These are phyloP conservation scores for Pezicula rhizophila DNA, from an alignment of 2,329 filamentous ascomycete genomes.

Conservation along the genomic window DNA sequence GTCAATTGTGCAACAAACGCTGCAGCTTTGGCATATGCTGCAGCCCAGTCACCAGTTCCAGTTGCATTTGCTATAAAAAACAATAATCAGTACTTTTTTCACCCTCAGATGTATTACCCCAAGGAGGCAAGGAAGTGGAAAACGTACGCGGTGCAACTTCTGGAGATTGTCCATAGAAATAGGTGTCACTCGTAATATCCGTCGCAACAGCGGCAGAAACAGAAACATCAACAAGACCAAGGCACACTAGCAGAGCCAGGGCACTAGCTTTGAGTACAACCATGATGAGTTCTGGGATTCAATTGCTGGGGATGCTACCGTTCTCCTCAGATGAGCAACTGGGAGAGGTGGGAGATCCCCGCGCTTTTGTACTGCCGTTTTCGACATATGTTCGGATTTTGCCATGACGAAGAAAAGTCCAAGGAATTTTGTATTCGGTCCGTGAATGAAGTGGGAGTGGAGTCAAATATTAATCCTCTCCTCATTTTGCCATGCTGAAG, in stretches of 20 bases:
- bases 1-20: constrained; percentile 66
- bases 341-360: too few species aligned
- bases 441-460: too few species aligned
- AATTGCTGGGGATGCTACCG: too few species aligned
- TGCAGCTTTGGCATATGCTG: constrained; percentile 62
- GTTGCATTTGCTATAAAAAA: neutral
- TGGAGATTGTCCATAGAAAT: constrained; percentile 28
- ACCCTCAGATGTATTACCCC: neutral
- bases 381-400: too few species aligned
- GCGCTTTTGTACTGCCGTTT: too few species aligned
- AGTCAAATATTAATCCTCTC: too few species aligned
- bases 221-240: constrained; percentile 3
- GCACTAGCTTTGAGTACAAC: neutral
- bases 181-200: constrained; percentile 22
- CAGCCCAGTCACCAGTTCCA: constrained; percentile 42
- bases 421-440: too few species aligned
- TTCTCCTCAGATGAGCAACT: too few species aligned
- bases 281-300: neutral
- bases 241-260: neutral
- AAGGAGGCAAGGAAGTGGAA: constrained; percentile 2
- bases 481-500: too few species aligned
- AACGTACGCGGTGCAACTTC: constrained; percentile 25
- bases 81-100: neutral
- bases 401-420: too few species aligned
- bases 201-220: constrained; percentile 22